Evolutionary conservation across 2,329 filamentous ascomycete species (phyloP), one percentile per base, ranked within the genome.

Genomic region (Hypoxylon sp.): DNA sequence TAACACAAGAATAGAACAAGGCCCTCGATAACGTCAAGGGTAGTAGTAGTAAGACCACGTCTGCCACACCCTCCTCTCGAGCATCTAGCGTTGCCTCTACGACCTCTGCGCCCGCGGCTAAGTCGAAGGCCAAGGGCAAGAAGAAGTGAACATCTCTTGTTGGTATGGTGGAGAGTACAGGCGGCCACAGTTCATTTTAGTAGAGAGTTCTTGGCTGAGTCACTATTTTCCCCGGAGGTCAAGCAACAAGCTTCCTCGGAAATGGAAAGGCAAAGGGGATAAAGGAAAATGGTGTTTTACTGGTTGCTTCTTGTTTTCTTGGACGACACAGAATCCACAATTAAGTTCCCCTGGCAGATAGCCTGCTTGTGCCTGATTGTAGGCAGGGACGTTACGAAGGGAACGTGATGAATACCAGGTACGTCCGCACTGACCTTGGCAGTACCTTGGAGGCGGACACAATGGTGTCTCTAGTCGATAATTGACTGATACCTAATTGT

Each of bases 21-120:
- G 90, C 93, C 57, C 87, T 98, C 51, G 96, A 98, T 74, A 93
- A 90, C 50, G 89, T 97, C 76, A 98, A 98, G 81, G 89, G 73
- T 45, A 30, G 72, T 17, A 38, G 86, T 63, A 92, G 88, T 81
- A 96, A 94, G 79, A 87, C 88, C 53, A 92, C 88, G 62, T 96
- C 94, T 0, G 87, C 91, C 0, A 87, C 91, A 3, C 86, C 90
- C 4, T 92, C 91, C 0, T 98, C 94, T 21, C 88, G 96, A 69
- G 94, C 94, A 14, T 95, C 91, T 4, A 98, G 96, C 78, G 93
- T 98, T 25, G 89, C 88, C 32, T 97, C 94, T 0, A 93, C 87
- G 48, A 86, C 85, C 38, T 91, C 91, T 76, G 83, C 56, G 81
- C 84, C 74, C 75, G 74, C 64, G 51, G 71, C 73, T 71, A 81